phyloP scores from a whole-genome alignment of 345 rosid genomes.

The Hirschfeldia incana region DNA sequence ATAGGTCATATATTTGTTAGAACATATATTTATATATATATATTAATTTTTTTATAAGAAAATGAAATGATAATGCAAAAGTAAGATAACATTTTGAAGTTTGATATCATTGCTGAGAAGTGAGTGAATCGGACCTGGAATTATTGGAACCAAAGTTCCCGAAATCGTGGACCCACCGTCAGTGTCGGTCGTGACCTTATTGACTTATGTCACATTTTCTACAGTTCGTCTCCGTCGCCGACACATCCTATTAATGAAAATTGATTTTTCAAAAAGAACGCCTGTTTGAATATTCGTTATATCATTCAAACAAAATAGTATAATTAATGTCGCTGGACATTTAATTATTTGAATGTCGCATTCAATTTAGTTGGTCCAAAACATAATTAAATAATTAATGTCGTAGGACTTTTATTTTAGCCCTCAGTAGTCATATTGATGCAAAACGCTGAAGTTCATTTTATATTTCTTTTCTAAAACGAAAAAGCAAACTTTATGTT shows the following conservation, averaged over 20 bases:
- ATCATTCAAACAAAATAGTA: background rate
- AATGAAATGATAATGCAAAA: background rate
- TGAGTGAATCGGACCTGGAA: conserved; percentile 16
- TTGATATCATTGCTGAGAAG: conserved; percentile 4
- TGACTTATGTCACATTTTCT: conserved; percentile 1
- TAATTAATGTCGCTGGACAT: background rate
- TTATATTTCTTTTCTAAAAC: background rate
- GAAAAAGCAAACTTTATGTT: background rate
- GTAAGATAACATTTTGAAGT: conserved; percentile 11
- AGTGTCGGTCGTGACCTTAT: conserved; percentile 28
- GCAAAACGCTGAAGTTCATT: background rate
- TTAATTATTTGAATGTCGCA: background rate
- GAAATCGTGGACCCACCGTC: conserved; percentile 23
- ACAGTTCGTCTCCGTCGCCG: conserved; percentile 21
- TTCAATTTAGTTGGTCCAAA: background rate
- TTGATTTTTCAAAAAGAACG: background rate
- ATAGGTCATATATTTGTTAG: background rate
- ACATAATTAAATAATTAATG: background rate
- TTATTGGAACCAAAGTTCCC: conserved; percentile 21
- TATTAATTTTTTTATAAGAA: background rate
- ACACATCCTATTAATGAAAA: conserved; percentile 14
- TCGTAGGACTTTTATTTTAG: conserved; percentile 7
- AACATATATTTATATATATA: background rate
- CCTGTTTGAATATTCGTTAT: background rate
- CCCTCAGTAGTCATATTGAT: background rate